Evolutionary conservation across 2,329 filamentous ascomycete genomes (phyloP).

Genomic region (Alternaria sp.): DNA sequence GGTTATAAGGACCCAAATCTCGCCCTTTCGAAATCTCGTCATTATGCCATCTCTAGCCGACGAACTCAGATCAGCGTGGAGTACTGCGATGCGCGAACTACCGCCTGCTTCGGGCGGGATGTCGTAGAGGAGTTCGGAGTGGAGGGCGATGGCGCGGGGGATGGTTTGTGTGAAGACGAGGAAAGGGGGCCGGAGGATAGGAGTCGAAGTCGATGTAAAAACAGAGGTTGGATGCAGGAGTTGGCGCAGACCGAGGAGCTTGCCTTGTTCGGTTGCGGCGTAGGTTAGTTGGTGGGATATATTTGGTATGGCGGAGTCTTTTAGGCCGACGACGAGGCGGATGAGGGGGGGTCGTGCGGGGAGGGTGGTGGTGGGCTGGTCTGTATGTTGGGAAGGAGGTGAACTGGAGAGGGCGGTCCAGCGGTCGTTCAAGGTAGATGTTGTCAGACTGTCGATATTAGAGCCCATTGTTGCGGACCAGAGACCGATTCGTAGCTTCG

Average conservation of each 20-base stretch:
- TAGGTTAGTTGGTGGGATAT: slow-evolving; percentile 89
- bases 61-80: slow-evolving; percentile 86
- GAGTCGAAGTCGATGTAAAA: slow-evolving; percentile 53
- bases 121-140: slow-evolving; percentile 91
- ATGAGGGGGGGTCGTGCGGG: slow-evolving; percentile 62
- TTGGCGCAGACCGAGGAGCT: slow-evolving; percentile 88
- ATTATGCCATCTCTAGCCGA: slow-evolving; percentile 79
- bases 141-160: slow-evolving; percentile 82
- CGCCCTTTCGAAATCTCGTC: slow-evolving; percentile 85
- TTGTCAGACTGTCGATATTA: slow-evolving; percentile 81
- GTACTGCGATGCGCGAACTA: slow-evolving; percentile 80
- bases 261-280: slow-evolving; percentile 90
- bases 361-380: slow-evolving; percentile 11
- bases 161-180: slow-evolving; percentile 97
- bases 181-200: slow-evolving; percentile 79
- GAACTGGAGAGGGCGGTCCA: slow-evolving; percentile 42
- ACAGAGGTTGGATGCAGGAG: slow-evolving; percentile 75
- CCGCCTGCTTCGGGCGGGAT: slow-evolving; percentile 89
- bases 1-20: slow-evolving; percentile 96
- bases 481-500: slow-evolving; percentile 74
- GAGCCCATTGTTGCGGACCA: slow-evolving; percentile 99
- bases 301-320: slow-evolving; percentile 93
- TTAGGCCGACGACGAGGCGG: slow-evolving; percentile 91
- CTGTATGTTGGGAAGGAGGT: slow-evolving; percentile 45
- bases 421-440: slow-evolving; percentile 61